A percentile compares a stretch with the other conserved stretches of the same genome.
Evolutionary conservation across 169 alveolate genomes (phyloP).

Genomic region (Neospora caninum): DNA sequence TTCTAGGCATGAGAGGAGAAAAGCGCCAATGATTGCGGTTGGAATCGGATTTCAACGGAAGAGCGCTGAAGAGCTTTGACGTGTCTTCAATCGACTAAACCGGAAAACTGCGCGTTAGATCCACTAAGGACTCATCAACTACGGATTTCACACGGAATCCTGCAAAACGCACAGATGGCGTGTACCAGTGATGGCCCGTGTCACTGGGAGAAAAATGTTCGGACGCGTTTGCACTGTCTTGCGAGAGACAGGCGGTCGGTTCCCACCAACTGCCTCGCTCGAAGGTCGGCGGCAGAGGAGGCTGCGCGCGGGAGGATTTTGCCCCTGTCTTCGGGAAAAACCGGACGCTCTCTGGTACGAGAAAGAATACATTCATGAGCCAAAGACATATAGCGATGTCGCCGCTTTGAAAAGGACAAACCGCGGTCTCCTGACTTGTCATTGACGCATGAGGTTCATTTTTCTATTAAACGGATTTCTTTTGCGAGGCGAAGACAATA

Average conservation of each 20-base stretch:
- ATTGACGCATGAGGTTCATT: too few species aligned
- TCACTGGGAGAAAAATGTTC: not conserved
- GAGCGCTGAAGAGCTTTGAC: not conserved
- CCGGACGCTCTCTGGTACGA: not conserved
- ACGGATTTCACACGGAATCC: too few species aligned
- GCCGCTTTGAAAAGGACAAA: too few species aligned
- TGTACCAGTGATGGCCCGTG: too few species aligned
- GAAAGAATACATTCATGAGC: too few species aligned
- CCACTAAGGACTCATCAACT: too few species aligned
- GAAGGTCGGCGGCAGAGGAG: not conserved
- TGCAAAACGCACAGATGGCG: too few species aligned
- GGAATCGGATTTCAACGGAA: not conserved
- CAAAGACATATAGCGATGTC: too few species aligned
- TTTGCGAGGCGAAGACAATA: too few species aligned
- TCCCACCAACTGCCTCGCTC: not conserved
- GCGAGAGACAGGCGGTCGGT: not conserved
- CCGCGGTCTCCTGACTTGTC: too few species aligned
- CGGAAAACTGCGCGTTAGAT: not conserved
- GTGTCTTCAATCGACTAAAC: not conserved
- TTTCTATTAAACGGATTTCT: too few species aligned
- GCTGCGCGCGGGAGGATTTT: not conserved
- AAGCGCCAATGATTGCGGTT: not conserved
- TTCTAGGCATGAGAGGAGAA: not conserved
- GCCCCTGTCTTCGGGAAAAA: not conserved
- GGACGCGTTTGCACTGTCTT: not conserved